Evolutionary conservation across 441 rosid species (phyloP), one percentile per base, ranked within the genome.

Genomic region (Populus trichocarpa): DNA sequence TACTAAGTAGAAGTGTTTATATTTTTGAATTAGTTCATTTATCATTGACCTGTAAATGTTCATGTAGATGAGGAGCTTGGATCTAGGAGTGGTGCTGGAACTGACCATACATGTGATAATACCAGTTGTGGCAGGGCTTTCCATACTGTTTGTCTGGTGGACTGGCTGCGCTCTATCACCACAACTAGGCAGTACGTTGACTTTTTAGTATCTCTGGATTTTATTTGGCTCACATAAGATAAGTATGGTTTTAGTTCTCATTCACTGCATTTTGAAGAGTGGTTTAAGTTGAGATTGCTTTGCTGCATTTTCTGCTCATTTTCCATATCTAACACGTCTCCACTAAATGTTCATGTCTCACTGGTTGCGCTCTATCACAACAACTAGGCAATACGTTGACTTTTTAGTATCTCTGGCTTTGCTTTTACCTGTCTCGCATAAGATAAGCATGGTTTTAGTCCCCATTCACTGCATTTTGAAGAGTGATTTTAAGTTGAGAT

Each of bases 161-260:
- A 92, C 75, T 91, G 98, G 98, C 82, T 92, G 83, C 88, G 89
- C 68, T 90, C 97, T n/a, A 90, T 92, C 78, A 90, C 96, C 77
- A 91, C 90, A 68, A 92, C 91, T 26, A 87, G 96, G 82, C 96
- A 90, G 96, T 92, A 90, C 46, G 98, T 88, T n/a, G 12, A 76
- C 28, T 80, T 81, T 76, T 33, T 75, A 46, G 71, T 25, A 67
- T 72, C 42, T 63, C 2, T 71, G 23, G 74, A 72, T 42, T 79
- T 79, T 13, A 59, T 71, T 67, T 76, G 38, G 65, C 67, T 74
- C 65, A 64, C 70, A 23, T 33, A 63, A 26, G 38, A 67, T 18
- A 16, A 14, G 18, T 26, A 65, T 38, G 22, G 32, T 35, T 78
- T 70, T 65, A 61, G 7, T 81, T 38, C 16, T 33, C 33, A 7